A percentile compares a stretch with the other conserved stretches of the same genome.
These are phyloP conservation scores for Rhytidiadelphus loreus DNA, from an alignment of 225 moss, liverwort and hornwort genomes.

Conservation along the genomic window DNA sequence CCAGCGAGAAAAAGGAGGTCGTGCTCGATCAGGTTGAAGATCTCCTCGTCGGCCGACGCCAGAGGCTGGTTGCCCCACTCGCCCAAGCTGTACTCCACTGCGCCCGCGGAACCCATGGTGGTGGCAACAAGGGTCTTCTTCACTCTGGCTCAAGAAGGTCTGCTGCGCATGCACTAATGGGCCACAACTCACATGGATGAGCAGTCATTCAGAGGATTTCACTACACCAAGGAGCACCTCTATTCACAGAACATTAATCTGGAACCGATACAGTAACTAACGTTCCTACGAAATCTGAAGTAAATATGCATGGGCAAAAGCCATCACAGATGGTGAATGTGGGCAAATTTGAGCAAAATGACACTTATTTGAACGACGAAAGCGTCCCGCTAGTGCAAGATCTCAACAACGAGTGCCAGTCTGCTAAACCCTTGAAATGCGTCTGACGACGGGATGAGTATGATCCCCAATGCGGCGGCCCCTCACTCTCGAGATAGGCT, in stretches of 20 bases:
- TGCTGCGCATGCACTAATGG: background rate
- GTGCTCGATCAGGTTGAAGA: conserved; percentile 42
- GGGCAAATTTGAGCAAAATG: too few species aligned
- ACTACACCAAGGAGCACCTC: background rate
- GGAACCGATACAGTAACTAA: too few species aligned
- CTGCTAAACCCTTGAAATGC: background rate
- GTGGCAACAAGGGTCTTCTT: background rate
- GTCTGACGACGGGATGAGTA: background rate
- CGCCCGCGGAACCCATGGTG: conserved; percentile 8
- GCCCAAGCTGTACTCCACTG: background rate
- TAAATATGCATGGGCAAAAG: background rate
- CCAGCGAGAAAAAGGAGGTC: background rate
- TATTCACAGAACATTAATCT: background rate
- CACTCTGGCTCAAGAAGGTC: background rate
- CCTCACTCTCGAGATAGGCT: background rate
- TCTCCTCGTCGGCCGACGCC: conserved; percentile 32
- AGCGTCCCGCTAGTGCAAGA: background rate
- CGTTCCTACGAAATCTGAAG: background rate
- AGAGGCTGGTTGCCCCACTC: conserved; percentile 37
- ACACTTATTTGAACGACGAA: background rate
- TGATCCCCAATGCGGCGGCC: background rate
- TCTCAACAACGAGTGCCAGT: too few species aligned
- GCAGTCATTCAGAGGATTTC: background rate
- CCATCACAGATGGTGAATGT: background rate
- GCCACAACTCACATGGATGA: background rate